Conservation (phyloP, 345 rosid genomes). For the Salix viminalis region DNA sequence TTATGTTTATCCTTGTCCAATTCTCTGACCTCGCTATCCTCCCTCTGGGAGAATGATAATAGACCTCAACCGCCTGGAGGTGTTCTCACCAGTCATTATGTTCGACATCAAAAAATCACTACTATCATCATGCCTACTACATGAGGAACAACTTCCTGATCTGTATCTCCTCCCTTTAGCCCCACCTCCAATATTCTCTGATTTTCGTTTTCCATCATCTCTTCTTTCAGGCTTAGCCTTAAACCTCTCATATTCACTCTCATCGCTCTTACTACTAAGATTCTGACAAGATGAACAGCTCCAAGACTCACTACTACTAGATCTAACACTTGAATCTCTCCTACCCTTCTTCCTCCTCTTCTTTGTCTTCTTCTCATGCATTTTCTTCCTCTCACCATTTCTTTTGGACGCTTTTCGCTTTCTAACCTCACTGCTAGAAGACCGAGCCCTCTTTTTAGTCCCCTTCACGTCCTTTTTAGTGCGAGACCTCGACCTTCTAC, state of each 20-base stretch:
- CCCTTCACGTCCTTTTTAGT: conserved; percentile 34
- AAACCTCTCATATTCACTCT: conserved; percentile 40
- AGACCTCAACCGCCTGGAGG: conserved; percentile 50
- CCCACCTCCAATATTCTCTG: conserved; percentile 20
- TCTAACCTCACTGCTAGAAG: conserved; percentile 47
- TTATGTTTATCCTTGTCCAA: conserved; percentile 31
- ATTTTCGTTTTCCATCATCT: conserved; percentile 18
- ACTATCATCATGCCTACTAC: conserved; percentile 20
- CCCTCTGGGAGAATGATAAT: conserved; percentile 39
- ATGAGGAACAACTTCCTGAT: conserved; percentile 36
- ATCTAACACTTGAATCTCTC: conserved; percentile 44
- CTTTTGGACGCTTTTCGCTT: conserved; percentile 43
- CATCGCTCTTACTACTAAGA: conserved; percentile 26
- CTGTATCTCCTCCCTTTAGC: conserved; percentile 27
- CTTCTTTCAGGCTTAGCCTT: conserved; percentile 34
- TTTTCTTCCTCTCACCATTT: conserved; percentile 35
- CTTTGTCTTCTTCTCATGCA: not conserved
- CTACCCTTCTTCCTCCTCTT: conserved; percentile 26
- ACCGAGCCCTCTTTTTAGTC: conserved; percentile 49
- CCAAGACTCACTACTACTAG: conserved; percentile 32
- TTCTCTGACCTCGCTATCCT: conserved; percentile 24
- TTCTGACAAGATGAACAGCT: conserved; percentile 41
- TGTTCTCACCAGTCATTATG: conserved; percentile 27
- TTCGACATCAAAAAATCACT: conserved; percentile 33
- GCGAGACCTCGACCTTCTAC: conserved; percentile 44